A percentile compares a stretch with the other conserved stretches of the same genome.
Evolutionary conservation across 140 eudicot species (phyloP).

Genomic region (Ambrosia hybrid): DNA sequence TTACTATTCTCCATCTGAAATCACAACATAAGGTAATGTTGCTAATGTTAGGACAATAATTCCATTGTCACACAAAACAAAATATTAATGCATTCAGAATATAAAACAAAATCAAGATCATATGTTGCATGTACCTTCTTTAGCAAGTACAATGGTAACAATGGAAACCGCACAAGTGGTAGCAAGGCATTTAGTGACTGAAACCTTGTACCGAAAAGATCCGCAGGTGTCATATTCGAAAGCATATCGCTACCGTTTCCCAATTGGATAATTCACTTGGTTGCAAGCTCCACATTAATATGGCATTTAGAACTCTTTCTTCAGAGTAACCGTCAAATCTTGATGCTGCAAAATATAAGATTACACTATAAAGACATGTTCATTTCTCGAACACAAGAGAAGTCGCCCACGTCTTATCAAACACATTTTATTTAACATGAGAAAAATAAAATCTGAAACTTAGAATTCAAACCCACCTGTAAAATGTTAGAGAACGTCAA

Average conservation of each 20-base stretch:
- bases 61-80: too few species aligned
- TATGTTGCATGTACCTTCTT: conserved; percentile 58
- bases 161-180: conserved; percentile 75
- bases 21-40: conserved; percentile 7
- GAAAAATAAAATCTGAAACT: conserved; percentile 13
- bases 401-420: conserved; percentile 42
- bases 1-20: conserved; percentile 74
- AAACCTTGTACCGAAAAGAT: conserved; percentile 64
- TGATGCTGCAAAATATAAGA: conserved; percentile 78
- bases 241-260: conserved; percentile 59
- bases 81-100: too few species aligned
- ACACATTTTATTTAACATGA: neutral
- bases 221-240: conserved; percentile 43
- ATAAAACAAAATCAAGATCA: too few species aligned
- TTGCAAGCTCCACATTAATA: conserved; percentile 72
- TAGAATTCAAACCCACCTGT: conserved; percentile 68
- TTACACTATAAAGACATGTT: conserved; percentile 44
- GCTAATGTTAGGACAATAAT: conserved; percentile 4
- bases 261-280: conserved; percentile 58
- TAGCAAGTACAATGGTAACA: conserved; percentile 60
- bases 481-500: conserved; percentile 73
- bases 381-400: conserved; percentile 42
- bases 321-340: conserved; percentile 91
- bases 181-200: conserved; percentile 50
- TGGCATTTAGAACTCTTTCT: conserved; percentile 80